Percentiles rank a stretch among this genome's conserved stretches.
phyloP scores from a whole-genome alignment of 2,329 filamentous ascomycete genomes.

The Xylaria sp. region DNA sequence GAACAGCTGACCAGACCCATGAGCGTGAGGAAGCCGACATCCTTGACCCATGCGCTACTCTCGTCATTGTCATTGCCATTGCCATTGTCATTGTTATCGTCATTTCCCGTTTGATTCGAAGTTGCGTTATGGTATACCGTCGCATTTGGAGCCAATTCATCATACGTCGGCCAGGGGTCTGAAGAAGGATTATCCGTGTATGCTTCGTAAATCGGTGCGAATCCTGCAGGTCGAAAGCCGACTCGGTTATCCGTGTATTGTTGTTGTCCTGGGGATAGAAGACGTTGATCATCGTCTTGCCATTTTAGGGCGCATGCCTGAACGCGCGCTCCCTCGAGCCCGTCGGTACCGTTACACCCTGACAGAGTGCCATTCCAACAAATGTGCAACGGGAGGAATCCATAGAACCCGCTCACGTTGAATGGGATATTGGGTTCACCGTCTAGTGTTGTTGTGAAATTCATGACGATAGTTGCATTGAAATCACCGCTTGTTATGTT shows the following conservation, averaged over 20 bases:
- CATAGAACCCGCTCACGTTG: constrained; percentile 1
- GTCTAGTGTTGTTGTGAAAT: constrained; percentile 19
- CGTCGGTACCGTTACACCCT: constrained; percentile 11
- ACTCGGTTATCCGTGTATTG: constrained; percentile 9
- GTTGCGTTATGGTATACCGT: constrained; percentile 10
- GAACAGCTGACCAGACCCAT: constrained; percentile 3
- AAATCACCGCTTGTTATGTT: constrained; percentile 19
- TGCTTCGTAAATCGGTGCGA: background rate
- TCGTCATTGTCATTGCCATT: no score
- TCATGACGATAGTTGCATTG: constrained; percentile 21
- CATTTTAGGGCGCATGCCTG: constrained; percentile 19
- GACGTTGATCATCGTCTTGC: constrained; percentile 13
- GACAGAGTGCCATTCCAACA: constrained; percentile 25
- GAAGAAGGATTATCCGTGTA: background rate
- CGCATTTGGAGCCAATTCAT: constrained; percentile 22
- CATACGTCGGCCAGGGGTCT: constrained; percentile 27
- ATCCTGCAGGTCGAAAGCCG: background rate
- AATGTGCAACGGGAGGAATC: background rate
- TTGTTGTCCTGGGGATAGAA: constrained; percentile 20
- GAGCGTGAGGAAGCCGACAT: constrained; percentile 5
- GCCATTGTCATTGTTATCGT: no score
- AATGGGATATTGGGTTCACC: constrained; percentile 14
- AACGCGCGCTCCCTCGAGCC: constrained; percentile 18
- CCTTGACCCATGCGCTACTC: constrained; percentile 14
- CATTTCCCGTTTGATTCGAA: background rate